Base-by-base conservation (phyloP, 139 green algal genomes). In the Mesostigma viride region DNA sequence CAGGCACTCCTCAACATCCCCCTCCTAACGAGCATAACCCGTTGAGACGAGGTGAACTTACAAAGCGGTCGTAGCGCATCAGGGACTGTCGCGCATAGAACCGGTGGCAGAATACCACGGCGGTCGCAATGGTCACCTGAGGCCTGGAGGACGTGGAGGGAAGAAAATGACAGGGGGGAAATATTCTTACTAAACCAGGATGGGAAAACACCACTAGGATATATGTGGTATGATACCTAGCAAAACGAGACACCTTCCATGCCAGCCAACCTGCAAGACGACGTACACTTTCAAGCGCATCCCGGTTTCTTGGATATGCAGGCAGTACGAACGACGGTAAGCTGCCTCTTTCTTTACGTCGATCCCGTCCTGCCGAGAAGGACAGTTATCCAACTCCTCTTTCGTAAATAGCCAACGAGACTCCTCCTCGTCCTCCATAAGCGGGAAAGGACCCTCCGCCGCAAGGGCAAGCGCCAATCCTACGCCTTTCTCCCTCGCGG, bases 21-120 rank as follows among this genome's bases (percentile, higher is more conserved):
- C n/a, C n/a, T n/a, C n/a, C n/a, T n/a, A 51, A 14, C 40, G 11
- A 51, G 14, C 40, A 51, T 51, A 51, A 8, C n/a, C 56, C 8
- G 56, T 8, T 46, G 56, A 8, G 30, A 30, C 28, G 20, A 62
- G 60, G 11, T 57, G 35, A 14, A 46, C 70, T 75, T 53, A 76
- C 70, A 71, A 58, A 76, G 30, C 64, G 30, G 70, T 76, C 70
- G 33, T 76, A 67, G 11, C 46, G 40, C 8, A 22, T 22, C 33
- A 73, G 48, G 5, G 70, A 76, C 65, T 76, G 64, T 20, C 70
- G 64, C 30, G 72, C 24, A 32, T 70, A 76, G 70, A 76, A 76
- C 32, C 70, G 70, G 40, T 76, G 70, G 40, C 70, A 76, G 57
- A 76, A 76, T 0, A 76, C 65, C 0, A 76, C 72, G 51, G 70